These are phyloP conservation scores for Ustilago lituana DNA, from an alignment of 1,284 basidiomycete genomes.

Conservation along the genomic window DNA sequence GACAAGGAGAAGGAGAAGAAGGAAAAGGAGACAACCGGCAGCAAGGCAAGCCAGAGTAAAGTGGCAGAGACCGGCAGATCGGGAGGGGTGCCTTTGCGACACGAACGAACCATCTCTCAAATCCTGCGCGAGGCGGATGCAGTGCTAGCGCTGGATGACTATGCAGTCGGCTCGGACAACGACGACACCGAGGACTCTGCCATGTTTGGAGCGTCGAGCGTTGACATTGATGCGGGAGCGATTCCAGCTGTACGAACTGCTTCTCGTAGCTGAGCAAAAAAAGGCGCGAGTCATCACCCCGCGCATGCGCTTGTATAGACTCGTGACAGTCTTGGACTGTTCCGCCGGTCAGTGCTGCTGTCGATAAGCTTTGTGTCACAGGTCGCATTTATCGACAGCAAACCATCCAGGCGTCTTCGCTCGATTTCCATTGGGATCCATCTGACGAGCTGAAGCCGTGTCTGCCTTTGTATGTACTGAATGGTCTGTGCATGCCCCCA, in stretches of 20 bases:
- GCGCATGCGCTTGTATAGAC: no score
- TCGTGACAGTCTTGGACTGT: no score
- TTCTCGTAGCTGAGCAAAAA: constrained; percentile 7
- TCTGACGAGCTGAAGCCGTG: no score
- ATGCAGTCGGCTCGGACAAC: constrained; percentile 12
- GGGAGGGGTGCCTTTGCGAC: constrained; percentile 5
- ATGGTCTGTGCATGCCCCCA: no score
- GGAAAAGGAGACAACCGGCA: no score
- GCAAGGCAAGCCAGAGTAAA: neutral
- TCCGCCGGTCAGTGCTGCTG: no score
- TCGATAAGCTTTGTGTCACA: no score
- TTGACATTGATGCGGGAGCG: constrained; percentile 11
- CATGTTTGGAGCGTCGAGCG: constrained; percentile 38
- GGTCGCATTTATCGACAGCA: no score
- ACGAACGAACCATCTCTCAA: constrained; percentile 51
- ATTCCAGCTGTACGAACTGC: constrained; percentile 5
- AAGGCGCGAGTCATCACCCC: no score
- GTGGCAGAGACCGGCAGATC: neutral
- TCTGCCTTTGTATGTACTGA: no score
- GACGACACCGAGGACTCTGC: constrained; percentile 25
- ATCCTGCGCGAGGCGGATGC: constrained; percentile 52
- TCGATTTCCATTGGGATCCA: no score
- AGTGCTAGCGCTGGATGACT: constrained; percentile 38
- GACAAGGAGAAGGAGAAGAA: neutral
- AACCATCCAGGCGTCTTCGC: no score